A percentile compares a stretch with the other conserved stretches of the same genome.
Evolutionary conservation across 1,284 basidiomycete species (phyloP).

Genomic region (Puccinia triticina): DNA sequence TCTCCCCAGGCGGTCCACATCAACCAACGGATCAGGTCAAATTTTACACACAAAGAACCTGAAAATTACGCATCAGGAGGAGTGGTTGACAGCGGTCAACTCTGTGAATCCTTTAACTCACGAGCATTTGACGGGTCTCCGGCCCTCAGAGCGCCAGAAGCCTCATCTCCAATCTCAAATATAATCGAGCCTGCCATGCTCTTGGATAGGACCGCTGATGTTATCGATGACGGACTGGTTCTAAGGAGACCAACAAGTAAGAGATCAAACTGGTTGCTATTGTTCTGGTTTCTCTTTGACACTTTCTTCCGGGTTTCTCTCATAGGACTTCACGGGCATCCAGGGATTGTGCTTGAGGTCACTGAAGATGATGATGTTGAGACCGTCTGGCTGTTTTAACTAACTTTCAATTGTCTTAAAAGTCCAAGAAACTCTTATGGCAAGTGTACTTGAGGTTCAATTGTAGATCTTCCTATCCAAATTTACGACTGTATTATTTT

Average conservation of each 20-base stretch:
- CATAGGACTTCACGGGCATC: conserved; percentile 56
- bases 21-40: conserved; percentile 10
- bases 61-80: background rate
- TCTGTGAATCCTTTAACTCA: background rate
- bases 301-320: background rate
- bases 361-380: conserved; percentile 55
- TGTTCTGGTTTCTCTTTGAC: background rate
- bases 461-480: no score
- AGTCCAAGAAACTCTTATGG: no score
- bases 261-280: conserved; percentile 4
- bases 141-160: background rate
- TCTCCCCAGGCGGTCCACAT: conserved; percentile 1
- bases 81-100: background rate
- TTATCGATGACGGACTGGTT: conserved; percentile 47
- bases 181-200: conserved; percentile 55
- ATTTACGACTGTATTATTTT: no score
- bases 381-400: conserved; percentile 57
- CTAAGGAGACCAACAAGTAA: conserved; percentile 55
- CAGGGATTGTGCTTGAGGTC: conserved; percentile 55
- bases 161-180: background rate
- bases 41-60: background rate
- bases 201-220: conserved; percentile 56
- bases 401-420: background rate
- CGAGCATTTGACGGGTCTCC: background rate
- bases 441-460: no score